These are phyloP conservation scores for Meyerozyma guilliermondii DNA, from an alignment of 1,139 yeast genomes.

Conservation along the genomic window DNA sequence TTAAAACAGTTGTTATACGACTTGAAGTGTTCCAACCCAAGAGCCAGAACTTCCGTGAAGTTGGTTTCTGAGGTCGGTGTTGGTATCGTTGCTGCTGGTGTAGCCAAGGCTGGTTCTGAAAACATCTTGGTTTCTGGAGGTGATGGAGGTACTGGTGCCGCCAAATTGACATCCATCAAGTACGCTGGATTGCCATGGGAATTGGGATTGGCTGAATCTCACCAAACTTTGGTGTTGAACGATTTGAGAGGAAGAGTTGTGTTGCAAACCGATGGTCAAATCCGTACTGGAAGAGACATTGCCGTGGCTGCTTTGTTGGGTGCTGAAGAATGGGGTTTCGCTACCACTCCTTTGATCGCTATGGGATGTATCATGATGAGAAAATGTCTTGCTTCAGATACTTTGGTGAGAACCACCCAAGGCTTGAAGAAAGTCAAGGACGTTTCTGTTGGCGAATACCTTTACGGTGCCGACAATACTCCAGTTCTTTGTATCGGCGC, in stretches of 20 bases:
- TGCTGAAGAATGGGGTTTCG: constrained; percentile 98
- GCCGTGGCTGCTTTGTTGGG: constrained; percentile 95
- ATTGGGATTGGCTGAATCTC: constrained; percentile 95
- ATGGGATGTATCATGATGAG: constrained; percentile 97
- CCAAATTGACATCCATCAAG: constrained; percentile 94
- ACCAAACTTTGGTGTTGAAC: constrained; percentile 92
- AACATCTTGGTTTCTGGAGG: constrained; percentile 94
- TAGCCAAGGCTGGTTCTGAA: constrained; percentile 97
- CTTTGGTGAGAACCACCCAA: constrained; percentile 2
- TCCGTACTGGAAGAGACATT: constrained; percentile 93
- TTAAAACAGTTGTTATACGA: constrained; percentile 95
- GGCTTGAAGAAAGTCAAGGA: constrained; percentile 1
- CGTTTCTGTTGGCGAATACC: constrained; percentile 3
- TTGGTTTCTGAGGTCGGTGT: constrained; percentile 98
- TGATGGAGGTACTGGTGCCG: constrained; percentile 99
- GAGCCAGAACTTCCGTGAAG: constrained; percentile 95
- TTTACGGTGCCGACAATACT: not conserved
- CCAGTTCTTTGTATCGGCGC: constrained; percentile 2
- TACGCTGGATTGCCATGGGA: constrained; percentile 99
- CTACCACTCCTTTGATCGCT: constrained; percentile 94
- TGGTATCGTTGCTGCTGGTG: constrained; percentile 98
- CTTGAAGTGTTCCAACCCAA: constrained; percentile 92
- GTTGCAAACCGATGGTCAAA: constrained; percentile 96
- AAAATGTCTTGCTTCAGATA: constrained; percentile 45
- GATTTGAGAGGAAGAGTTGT: constrained; percentile 93